These are phyloP conservation scores for Amanita molliuscula DNA, from an alignment of 768 basidiomycete species.

Conservation along the genomic window DNA sequence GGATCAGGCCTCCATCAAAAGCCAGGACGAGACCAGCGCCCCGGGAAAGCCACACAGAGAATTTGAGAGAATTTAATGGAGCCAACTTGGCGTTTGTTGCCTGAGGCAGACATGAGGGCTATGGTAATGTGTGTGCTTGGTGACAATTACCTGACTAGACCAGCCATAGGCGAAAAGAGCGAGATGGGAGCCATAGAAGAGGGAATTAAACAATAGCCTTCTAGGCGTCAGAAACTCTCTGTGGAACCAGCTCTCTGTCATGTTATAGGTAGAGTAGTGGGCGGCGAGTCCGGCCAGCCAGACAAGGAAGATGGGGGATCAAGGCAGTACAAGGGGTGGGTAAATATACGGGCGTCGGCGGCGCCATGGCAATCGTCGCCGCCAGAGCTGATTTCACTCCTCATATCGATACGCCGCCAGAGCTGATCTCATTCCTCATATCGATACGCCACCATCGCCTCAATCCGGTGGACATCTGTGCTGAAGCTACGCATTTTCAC, in stretches of 20 bases:
- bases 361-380: conserved; percentile 18
- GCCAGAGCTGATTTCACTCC: conserved; percentile 30
- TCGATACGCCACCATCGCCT: conserved; percentile 96
- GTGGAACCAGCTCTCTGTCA: conserved; percentile 66
- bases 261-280: conserved; percentile 20
- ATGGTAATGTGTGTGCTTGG: background rate
- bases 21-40: conserved; percentile 89
- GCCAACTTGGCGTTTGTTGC: conserved; percentile 50
- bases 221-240: conserved; percentile 55
- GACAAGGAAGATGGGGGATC: conserved; percentile 16
- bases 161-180: conserved; percentile 80
- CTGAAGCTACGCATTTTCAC: conserved; percentile 95
- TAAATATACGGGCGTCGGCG: conserved; percentile 13
- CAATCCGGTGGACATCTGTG: conserved; percentile 95
- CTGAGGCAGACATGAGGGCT: conserved; percentile 23
- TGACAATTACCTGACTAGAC: conserved; percentile 57
- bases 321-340: conserved; percentile 14
- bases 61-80: conserved; percentile 70
- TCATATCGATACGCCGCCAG: conserved; percentile 95
- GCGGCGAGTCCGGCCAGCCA: conserved; percentile 46
- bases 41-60: conserved; percentile 84
- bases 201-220: conserved; percentile 60
- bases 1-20: conserved; percentile 76
- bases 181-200: conserved; percentile 76
- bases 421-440: conserved; percentile 64